These are phyloP conservation scores for Flueggea neowawraea DNA, from an alignment of 441 rosid species.

Conservation along the genomic window DNA sequence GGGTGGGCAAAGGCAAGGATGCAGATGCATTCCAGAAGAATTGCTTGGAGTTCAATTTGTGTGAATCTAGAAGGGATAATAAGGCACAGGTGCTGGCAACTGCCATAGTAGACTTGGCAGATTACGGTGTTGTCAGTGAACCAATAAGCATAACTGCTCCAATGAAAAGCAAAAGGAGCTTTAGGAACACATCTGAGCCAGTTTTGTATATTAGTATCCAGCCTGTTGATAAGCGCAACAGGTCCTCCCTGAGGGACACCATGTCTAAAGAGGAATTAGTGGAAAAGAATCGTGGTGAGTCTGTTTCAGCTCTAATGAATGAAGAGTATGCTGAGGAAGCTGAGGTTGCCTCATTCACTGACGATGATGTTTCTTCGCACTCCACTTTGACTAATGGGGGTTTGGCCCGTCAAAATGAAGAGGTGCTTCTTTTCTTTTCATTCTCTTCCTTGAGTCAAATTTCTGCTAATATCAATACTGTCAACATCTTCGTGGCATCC, in stretches of 20 bases:
- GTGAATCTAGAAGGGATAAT: conserved; percentile 56
- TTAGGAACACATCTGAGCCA: conserved; percentile 42
- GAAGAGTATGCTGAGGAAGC: conserved; percentile 51
- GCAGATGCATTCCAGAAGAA: conserved; percentile 60
- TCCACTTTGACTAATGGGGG: conserved; percentile 51
- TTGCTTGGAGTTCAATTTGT: conserved; percentile 56
- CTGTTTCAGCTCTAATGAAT: conserved; percentile 48
- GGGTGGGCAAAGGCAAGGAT: conserved; percentile 33
- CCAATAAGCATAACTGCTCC: conserved; percentile 38
- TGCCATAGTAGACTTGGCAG: conserved; percentile 67
- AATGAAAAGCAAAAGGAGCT: conserved; percentile 55
- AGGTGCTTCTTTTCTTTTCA: conserved; percentile 31
- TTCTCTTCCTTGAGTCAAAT: not conserved
- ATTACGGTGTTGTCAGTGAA: conserved; percentile 54
- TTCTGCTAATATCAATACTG: not conserved
- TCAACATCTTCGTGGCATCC: conserved; percentile 3
- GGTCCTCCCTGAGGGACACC: conserved; percentile 18
- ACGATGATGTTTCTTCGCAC: conserved; percentile 62
- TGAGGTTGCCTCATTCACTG: conserved; percentile 70
- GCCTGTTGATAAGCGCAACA: conserved; percentile 32
- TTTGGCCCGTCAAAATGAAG: conserved; percentile 35
- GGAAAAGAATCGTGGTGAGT: conserved; percentile 41
- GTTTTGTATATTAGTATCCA: conserved; percentile 56
- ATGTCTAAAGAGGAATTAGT: conserved; percentile 38
- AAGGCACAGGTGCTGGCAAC: conserved; percentile 61